Evolutionary conservation across 805 yeast genomes (phyloP), one percentile per base, ranked within the genome.

Genomic region (Diddensiella transvaalensis): DNA sequence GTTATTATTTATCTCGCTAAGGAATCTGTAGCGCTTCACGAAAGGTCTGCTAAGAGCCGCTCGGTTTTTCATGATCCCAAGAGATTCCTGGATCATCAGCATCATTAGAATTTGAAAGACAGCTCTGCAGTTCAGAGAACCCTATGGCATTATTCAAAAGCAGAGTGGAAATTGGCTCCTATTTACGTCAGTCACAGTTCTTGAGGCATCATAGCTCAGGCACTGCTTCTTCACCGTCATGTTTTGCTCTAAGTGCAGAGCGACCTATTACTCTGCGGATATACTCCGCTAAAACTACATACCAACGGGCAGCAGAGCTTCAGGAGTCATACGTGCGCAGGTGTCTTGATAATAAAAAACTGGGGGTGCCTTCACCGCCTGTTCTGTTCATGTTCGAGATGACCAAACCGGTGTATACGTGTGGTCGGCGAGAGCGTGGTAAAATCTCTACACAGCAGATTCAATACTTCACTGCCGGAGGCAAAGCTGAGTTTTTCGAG

Each of bases 341-440:
- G 22, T 49, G 50, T n/a, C 53, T 63, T 3, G 64, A 61, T 43
- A 37, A 21, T 22, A 60, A 60, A 43, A 51, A 47, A 15, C 24
- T 21, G 13, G 40, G 46, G 18, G n/a, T 29, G 21, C 26, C 33
- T 22, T 38, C 32, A 2, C 38, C 21, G 6, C 26, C 33, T 45
- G 48, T 24, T n/a, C 85, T 87, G 1, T 68, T 91, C 13, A 84
- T 96, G 1, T 89, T 88, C 68, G 90, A 93, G 61, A 86, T 93
- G 68, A 73, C 79, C 17, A 37, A 41, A 5, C 87, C 89, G 2
- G 88, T 89, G 0, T 89, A 87, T 62, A 91, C 99, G 0, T 91
- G 95, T 10, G 99, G 99, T 1, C 80, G 90, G 57, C 76, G 96
- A 53, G 86, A 89, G 63, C 77, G 77, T 54, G 74, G 76, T 24